Base-by-base conservation (phyloP, 306 rosid genomes). In the Arachis stenosperma region DNA sequence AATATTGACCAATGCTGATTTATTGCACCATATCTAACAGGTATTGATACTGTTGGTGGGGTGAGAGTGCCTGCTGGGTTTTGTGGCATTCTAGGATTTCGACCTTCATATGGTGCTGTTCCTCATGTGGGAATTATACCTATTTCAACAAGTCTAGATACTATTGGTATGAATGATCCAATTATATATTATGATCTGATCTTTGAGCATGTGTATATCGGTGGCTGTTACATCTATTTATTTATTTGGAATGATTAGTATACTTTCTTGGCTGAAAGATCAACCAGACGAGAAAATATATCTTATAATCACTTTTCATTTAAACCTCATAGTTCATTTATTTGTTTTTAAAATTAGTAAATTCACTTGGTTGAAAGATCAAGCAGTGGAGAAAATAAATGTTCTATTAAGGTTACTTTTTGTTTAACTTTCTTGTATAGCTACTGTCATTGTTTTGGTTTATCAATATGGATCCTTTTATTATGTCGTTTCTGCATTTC, bases 31-130 rank as follows among this genome's bases (percentile, higher is more conserved):
- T 52, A 6, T 55, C 56, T 77, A 54, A 58, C 85, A 95, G 99
- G 99, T 47, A 71, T 91, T 65, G 99, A 95, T 86, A 90, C 98
- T 79, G 84, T 78, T 81, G 99, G 99, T 44, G 98, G 96, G 36
- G 89, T 95, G 77, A 90, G 99, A 85, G 75, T 95, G 69, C 99
- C 98, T 73, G 99, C 99, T 67, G 93, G 84, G 61, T 95, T 79
- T 84, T 95, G 99, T 84, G 98, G 92, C 53, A 62, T 95, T 75
- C 61, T 95, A 46, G 99, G 98, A 65, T 95, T 95, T 89, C 92
- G 98, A 47, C 98, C 98, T 68, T 95, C 99, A 6, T 82, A 86
- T 78, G 98, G 98, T 61, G 89, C 93, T 75, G 89, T 95, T 81
- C 85, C 99, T 81, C 91, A 86, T 57, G 29, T 13, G 77, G 99